Base-by-base conservation (phyloP, 2,329 filamentous ascomycete genomes). In the Trichoderma sp. region DNA sequence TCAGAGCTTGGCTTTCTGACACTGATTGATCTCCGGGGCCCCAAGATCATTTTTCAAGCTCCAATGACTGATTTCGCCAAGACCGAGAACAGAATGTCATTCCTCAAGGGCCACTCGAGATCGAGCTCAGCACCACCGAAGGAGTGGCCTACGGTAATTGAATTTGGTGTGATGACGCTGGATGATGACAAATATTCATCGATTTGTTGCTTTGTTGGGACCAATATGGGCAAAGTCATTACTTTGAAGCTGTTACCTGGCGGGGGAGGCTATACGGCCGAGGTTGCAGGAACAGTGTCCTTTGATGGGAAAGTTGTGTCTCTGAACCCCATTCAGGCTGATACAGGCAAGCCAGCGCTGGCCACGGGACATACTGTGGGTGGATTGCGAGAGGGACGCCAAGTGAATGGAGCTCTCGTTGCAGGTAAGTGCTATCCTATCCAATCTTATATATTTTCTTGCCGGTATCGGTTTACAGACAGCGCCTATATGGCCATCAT, bases 181-280 rank as follows among this genome's bases (percentile, higher is more conserved):
- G 96, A 98, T 55, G 92, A 91, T n/a, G 95, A 98, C 76, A 89
- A 93, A 72, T 99, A 97, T 78, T 98, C 96, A 1, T 97, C 94
- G 75, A 97, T 99, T 68, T 89, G 91, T 70, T 92, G 96, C 73
- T 96, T 98, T 73, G 92, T 96, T 2, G 96, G 96, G 24, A 98
- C 96, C 0, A 94, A 91, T 73, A 80, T 89, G 35, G 96, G 96
- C 52, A 93, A 92, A 74, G 83, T 98, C 21, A 89, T 90, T 7
- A 98, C 95, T 0, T 95, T 98, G 82, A 97, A 97, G 81, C 84
- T 99, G 27, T 82, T 98, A 2, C 96, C 96, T 0, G 86, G 90
- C 16, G 86, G 90, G 16, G 87, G 86, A 65, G 86, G 89, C 13
- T 98, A 97, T 78, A 85, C 87, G 13, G 92, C 88, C 14, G 87